A percentile compares a stretch with the other conserved stretches of the same genome.
Evolutionary conservation across 2,329 filamentous ascomycete genomes (phyloP).

Genomic region (Colletotrichum lentis): DNA sequence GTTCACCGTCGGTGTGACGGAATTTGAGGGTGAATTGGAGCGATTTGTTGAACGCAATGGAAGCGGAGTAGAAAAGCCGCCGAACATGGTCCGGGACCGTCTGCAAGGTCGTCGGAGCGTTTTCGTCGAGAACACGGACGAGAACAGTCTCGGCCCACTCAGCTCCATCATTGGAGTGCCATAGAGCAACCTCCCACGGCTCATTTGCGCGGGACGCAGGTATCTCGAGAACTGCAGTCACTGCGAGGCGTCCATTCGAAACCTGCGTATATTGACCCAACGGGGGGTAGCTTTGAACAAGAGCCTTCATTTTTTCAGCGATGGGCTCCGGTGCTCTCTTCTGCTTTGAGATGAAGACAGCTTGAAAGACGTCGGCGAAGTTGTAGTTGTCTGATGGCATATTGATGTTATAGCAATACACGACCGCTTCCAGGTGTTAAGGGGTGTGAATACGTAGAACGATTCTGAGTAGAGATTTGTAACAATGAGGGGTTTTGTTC

Average conservation of each 20-base stretch:
- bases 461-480: not conserved
- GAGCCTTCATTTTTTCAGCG: conserved; percentile 48
- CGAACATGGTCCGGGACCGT: conserved; percentile 35
- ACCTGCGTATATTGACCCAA: conserved; percentile 77
- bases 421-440: not conserved
- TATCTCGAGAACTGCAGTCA: conserved; percentile 76
- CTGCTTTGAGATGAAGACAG: conserved; percentile 50
- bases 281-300: conserved; percentile 69
- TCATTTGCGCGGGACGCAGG: conserved; percentile 61
- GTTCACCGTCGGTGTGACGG: conserved; percentile 56
- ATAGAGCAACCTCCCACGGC: conserved; percentile 77
- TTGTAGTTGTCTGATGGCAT: conserved; percentile 42
- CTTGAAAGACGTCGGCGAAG: conserved; percentile 50
- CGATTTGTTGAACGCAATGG: conserved; percentile 56
- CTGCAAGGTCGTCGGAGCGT: conserved; percentile 62
- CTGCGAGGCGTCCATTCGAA: conserved; percentile 56
- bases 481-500: conserved; percentile 21
- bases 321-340: conserved; percentile 44
- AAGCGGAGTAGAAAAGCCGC: conserved; percentile 29
- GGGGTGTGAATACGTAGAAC: not conserved
- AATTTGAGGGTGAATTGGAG: conserved; percentile 78
- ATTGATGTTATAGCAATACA: conserved; percentile 27
- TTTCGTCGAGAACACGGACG: conserved; percentile 39
- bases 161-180: conserved; percentile 69
- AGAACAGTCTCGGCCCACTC: conserved; percentile 64